Evolutionary conservation across 2,329 filamentous ascomycete species (phyloP).

Genomic region (Aphanocladium album): DNA sequence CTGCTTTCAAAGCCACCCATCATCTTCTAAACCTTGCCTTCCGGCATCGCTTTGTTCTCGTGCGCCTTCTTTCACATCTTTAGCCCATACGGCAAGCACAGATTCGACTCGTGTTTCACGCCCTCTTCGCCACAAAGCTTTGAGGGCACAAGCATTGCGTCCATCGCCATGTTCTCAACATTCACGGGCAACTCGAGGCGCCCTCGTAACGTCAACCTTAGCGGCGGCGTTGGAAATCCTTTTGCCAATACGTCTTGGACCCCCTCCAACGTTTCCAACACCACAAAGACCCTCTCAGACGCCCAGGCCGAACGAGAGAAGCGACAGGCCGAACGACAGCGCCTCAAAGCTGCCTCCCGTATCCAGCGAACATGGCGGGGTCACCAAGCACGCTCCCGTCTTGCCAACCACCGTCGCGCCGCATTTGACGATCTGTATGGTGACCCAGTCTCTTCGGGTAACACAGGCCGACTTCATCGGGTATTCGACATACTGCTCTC

Average conservation of each 20-base stretch:
- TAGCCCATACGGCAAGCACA: background rate
- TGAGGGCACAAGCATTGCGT: background rate
- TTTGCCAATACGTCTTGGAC: constrained; percentile 62
- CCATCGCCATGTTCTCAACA: constrained; percentile 70
- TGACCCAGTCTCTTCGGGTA: constrained; percentile 27
- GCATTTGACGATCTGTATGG: constrained; percentile 59
- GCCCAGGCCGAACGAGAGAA: constrained; percentile 81
- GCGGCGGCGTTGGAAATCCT: constrained; percentile 75
- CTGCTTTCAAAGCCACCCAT: background rate
- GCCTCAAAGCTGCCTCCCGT: constrained; percentile 64
- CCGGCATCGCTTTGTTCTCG: background rate
- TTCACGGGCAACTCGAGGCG: constrained; percentile 86
- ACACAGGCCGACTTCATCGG: constrained; percentile 30
- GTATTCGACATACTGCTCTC: constrained; percentile 45
- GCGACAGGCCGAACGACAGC: constrained; percentile 75
- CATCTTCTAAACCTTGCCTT: background rate
- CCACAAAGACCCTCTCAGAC: constrained; percentile 73
- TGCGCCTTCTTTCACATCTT: background rate
- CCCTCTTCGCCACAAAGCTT: background rate
- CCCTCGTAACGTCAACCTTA: constrained; percentile 88
- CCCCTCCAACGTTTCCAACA: constrained; percentile 52
- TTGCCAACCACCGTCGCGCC: constrained; percentile 53
- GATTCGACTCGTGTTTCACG: background rate
- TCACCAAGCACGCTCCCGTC: constrained; percentile 54
- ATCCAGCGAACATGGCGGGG: constrained; percentile 85